Evolutionary conservation across 257 asterid genomes (phyloP).

Genomic region (Scutellaria galericulata): DNA sequence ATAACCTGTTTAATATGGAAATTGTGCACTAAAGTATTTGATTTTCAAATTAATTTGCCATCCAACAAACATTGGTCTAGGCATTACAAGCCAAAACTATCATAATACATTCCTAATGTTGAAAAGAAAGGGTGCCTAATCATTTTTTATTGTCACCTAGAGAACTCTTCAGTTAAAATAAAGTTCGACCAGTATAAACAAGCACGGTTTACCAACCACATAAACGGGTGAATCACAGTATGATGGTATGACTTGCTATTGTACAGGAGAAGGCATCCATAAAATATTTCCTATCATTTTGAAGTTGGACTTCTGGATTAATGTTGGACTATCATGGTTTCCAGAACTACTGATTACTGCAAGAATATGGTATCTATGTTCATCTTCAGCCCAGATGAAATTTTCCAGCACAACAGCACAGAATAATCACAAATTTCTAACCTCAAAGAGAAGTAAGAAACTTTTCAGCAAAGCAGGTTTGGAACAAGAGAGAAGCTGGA

Average conservation of each 20-base stretch:
- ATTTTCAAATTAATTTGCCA: neutral
- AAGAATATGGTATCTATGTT: neutral
- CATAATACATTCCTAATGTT: neutral
- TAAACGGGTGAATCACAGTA: neutral
- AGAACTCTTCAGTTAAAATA: neutral
- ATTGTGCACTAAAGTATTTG: neutral
- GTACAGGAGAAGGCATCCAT: constrained; percentile 8
- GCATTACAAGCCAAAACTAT: neutral
- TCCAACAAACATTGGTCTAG: neutral
- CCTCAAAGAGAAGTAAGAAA: neutral
- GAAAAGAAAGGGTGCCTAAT: neutral
- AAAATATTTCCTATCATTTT: neutral
- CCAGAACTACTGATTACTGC: neutral
- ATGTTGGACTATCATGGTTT: constrained; percentile 2
- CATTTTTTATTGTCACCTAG: neutral
- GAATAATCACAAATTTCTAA: neutral
- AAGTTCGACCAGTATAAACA: neutral
- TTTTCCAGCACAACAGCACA: neutral
- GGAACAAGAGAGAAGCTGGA: neutral
- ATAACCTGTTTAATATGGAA: constrained; percentile 18
- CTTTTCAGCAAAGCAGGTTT: neutral
- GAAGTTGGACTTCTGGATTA: neutral
- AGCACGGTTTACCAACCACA: neutral
- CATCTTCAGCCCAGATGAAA: neutral
- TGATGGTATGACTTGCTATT: neutral